Base-by-base conservation (phyloP, 768 basidiomycete species). In the Chlorophyllum brunneum region DNA sequence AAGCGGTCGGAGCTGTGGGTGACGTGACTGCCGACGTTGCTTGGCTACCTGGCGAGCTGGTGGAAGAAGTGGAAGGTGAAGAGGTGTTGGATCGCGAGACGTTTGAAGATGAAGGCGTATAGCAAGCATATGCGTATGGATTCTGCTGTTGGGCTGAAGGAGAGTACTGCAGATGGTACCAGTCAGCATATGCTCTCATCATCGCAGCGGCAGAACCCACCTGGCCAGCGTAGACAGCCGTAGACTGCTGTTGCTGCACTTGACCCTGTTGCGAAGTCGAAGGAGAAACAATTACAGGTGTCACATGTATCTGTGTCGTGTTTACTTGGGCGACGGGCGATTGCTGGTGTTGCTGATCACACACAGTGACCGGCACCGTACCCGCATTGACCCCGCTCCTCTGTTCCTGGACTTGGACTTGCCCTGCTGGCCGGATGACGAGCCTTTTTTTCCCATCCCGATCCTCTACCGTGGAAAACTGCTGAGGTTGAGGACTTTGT, bases 341-440 rank as follows among this genome's bases (percentile, higher is more conserved):
- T 29, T 57, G 58, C 26, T 54, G 50, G 9, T 30, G 48, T 26
- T 54, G 54, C 38, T 52, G 56, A 20, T 59, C 48, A n/a, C 54
- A 56, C 40, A 51, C 54, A 24, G 61, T 59, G 53, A 58, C 56
- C 43, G 56, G 61, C 31, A 57, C 57, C 41, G 47, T 39, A 40
- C 51, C 48, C 47, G 57, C 54, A 33, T 57, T 52, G 43, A 43
- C 52, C 18, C 48, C 43, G 24, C 30, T 54, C 40, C 46, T 41
- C 37, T 48, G 50, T 42, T 52, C 42, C 33, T 61, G 57, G 18
- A 50, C 49, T n/a, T 51, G 49, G 15, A 51, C 40, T 39, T 66
- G 63, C 54, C 65, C 65, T 44, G 54, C 36, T 51, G 26, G 49
- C 39, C 59, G 52, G 36, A 20, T 54, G 56, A 54, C 43, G 22